Base-by-base conservation (phyloP, 257 asterid genomes). In the Fraxinus excelsior region DNA sequence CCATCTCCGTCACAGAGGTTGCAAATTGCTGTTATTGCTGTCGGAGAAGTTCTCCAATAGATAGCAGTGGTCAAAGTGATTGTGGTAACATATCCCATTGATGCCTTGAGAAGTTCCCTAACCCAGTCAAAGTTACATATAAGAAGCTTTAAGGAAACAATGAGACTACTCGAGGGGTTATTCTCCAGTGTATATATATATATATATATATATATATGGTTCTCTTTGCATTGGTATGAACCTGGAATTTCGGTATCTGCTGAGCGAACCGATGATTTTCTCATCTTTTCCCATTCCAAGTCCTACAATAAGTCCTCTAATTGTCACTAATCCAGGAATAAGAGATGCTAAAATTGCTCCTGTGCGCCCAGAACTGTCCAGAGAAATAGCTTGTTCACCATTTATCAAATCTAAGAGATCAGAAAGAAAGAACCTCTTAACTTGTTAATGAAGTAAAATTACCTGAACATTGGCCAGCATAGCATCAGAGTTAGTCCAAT, bases 391-490 rank as follows among this genome's bases (percentile, higher is more conserved):
- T 4, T 21, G 18, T 13, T 38, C 23, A 26, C 9, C 21, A 25
- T 71, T 23, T 40, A 13, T 1, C 53, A 25, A 71, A 46, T 23
- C 37, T 8, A 11, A 12, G 21, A 42, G 18, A 49, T 18, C 4
- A 42, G 5, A 25, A 23, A 1, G n/a, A 11, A 9, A 10, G 44
- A 2, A 19, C 25, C 14, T 18, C 26, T 69, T 31, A 9, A 37
- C 7, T 18, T 8, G 29, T 23, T 10, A 16, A n/a, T 23, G 18
- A 32, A n/a, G 10, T 5, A 66, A 25, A 56, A 8, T 72, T 83
- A 90, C 96, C 93, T 88, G 84, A 88, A 90, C 79, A 87, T 78
- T 71, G 96, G 93, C 96, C 93, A 90, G 87, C 87, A 88, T 74
- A 86, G 87, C 91, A 86, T 90, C 86, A 88, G 79, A 80, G 77